Evolutionary conservation across 2,329 filamentous ascomycete species (phyloP), one percentile per base, ranked within the genome.

Genomic region (Hypomyces perniciosus): DNA sequence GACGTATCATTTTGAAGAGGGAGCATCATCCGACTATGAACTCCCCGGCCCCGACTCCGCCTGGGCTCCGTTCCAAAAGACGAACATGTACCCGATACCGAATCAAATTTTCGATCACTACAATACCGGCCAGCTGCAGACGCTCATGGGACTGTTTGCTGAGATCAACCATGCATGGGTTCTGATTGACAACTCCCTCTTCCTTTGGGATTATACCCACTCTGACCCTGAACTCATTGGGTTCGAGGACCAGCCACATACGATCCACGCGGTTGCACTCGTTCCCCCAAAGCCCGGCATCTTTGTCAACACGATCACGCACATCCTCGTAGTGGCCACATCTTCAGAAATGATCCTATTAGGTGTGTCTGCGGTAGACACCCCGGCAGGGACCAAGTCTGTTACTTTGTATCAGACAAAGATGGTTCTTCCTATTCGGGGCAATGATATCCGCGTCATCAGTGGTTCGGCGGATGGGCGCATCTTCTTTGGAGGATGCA

Each of bases 131-230:
- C 85, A 95, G 64, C 83, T 96, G 27, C 85, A 86, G 53, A 96
- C 91, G n/a, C 81, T 83, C 62, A 95, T 99, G 87, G 95, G 95
- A 8, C 75, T 99, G 33, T 97, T 99, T 68, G 88, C 93, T 13
- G 88, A 95, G 69, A 79, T 99, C 62, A 91, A 92, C 62, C 90
- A 97, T 69, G 93, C 92, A 30, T 99, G 91, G 88, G 88, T 96
- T 50, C 83, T 88, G 27, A 93, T 99, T 65, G 93, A 99, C 72
- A 96, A 95, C 71, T 88, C 89, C 55, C 77, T 99, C 41, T 99
- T 96, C 66, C 77, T 99, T 12, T 99, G 95, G 95, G 92, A 99
- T 70, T 99, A 96, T 68, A 96, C 90, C 6, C 81, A 90, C 65
- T 84, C 88, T n/a, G 89, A 92, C 59, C 90, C 92, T 5, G 88